Base-by-base conservation (phyloP, 2,329 filamentous ascomycete genomes). In the Venturia effusa region DNA sequence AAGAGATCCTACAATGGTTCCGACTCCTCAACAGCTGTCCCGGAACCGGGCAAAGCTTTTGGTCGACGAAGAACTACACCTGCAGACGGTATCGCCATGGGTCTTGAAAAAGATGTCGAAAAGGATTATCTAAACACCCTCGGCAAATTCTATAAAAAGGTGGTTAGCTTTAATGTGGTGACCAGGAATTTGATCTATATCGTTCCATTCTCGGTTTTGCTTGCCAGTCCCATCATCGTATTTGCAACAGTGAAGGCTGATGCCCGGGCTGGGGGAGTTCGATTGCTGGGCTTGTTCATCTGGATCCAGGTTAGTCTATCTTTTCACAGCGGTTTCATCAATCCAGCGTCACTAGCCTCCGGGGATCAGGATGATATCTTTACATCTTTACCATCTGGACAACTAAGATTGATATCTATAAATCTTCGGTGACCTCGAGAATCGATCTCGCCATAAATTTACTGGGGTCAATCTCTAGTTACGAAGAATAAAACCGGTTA, bases 141-240 rank as follows among this genome's bases (percentile, higher is more conserved):
- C 79, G 87, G 87, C 55, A 80, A 80, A 66, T 70, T 89, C 41
- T 88, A 89, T 74, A 79, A 81, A 69, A 87, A 83, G 72, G 80
- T 90, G 66, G 76, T 88, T 66, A 78, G 79, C 68, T 86, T 86
- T 70, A 87, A 84, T 8, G 78, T 85, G 67, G 70, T 88, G 66
- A 87, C 84, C 4, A 80, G 87, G 59, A 89, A 89, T 71, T 27
- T 64, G 32, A 59, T 64, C 17, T 64, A 64, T 39, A 60, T 60
- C 32, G 4, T 64, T 13, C 62, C 62, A 13, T 32, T 61, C 32
- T 41, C 62, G 15, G 24, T 64, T 32, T 13, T 48, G 22, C 37
- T 64, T 2, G 32, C 57, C 17, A 64, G 85, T 6, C 87, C 87
- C 15, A 77, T 89, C 41, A 76, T 88, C 61, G 76, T 88, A 45